Evolutionary conservation across 129 eudicot species (phyloP).

Genomic region (Cynara cardunculus): DNA sequence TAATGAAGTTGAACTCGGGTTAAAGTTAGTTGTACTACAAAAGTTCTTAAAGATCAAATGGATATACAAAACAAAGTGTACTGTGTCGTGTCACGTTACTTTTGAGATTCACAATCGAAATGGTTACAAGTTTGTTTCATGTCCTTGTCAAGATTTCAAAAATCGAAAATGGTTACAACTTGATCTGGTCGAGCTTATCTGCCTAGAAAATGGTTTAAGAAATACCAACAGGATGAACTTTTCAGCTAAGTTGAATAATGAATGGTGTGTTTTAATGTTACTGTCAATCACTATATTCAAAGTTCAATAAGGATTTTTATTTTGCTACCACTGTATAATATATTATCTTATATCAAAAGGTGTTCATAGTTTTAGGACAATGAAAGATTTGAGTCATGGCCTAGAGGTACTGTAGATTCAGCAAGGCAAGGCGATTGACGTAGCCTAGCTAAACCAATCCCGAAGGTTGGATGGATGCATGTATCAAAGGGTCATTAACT

Average conservation of each 20-base stretch:
- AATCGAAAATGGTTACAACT: background rate
- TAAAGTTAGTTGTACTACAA: background rate
- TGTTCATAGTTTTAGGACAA: too few species aligned
- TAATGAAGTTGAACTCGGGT: background rate
- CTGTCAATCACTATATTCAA: too few species aligned
- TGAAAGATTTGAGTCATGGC: too few species aligned
- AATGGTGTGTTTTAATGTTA: too few species aligned
- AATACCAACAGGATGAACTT: background rate
- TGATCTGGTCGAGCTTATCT: background rate
- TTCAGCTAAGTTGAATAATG: too few species aligned
- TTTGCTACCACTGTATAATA: too few species aligned
- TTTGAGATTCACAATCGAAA: background rate
- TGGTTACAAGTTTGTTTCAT: background rate
- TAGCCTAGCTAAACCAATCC: background rate
- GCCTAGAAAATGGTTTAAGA: background rate
- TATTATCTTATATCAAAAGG: too few species aligned
- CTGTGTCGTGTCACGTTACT: background rate
- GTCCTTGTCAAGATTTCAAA: background rate
- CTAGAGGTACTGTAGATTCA: background rate
- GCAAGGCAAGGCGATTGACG: background rate
- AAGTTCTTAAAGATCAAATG: background rate
- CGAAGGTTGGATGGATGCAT: background rate
- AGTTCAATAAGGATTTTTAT: too few species aligned
- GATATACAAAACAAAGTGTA: background rate
- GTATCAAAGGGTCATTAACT: background rate